These are phyloP conservation scores for Xerophyta viscosa DNA, from an alignment of 106 monocot genomes.

Conservation along the genomic window DNA sequence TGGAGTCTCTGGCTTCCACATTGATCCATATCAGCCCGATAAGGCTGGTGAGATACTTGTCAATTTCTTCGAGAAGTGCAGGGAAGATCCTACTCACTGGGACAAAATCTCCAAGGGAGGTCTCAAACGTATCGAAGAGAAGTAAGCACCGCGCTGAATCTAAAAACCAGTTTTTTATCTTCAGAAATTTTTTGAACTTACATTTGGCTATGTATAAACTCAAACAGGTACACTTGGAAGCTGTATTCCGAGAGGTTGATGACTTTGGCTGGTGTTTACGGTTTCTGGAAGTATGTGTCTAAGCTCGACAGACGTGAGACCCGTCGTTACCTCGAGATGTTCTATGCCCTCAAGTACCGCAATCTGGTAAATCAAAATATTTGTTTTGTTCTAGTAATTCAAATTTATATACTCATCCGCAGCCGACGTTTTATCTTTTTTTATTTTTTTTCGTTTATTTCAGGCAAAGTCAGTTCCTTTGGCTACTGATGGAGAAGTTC, in stretches of 20 bases:
- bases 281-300: conserved; percentile 54
- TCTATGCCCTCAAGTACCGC: conserved; percentile 48
- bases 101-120: conserved; percentile 34
- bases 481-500: conserved; percentile 30
- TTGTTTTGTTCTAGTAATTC: not conserved
- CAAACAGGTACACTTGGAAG: conserved; percentile 57
- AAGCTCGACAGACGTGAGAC: conserved; percentile 49
- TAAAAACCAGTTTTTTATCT: no score
- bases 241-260: conserved; percentile 59
- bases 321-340: conserved; percentile 57
- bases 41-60: conserved; percentile 43
- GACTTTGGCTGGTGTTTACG: conserved; percentile 53
- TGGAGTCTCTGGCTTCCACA: conserved; percentile 49
- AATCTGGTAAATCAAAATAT: conserved; percentile 21
- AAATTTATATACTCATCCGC: not conserved
- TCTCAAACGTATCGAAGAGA: conserved; percentile 43
- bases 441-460: not conserved
- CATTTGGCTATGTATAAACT: not conserved
- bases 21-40: conserved; percentile 48
- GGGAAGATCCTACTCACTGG: conserved; percentile 30
- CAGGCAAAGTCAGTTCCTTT: conserved; percentile 54
- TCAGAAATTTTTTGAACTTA: no score
- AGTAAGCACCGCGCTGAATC: conserved; percentile 18
- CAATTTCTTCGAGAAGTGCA: conserved; percentile 44
- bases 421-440: no score